phyloP scores from a whole-genome alignment of 2,329 filamentous ascomycete genomes.

The Penicillium sp. region DNA sequence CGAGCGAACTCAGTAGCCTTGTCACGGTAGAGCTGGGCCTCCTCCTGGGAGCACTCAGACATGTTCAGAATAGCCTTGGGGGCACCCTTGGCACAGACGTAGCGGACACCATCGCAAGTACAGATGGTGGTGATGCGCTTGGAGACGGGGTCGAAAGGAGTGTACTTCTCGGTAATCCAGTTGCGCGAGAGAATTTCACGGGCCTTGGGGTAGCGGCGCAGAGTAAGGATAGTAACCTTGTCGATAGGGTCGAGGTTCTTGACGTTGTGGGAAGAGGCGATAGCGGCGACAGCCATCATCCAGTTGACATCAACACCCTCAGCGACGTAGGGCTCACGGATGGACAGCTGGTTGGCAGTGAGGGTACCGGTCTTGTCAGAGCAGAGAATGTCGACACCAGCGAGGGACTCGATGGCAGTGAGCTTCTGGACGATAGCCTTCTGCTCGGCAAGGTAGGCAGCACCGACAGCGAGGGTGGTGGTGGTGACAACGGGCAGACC shows the following conservation, averaged over 20 bases:
- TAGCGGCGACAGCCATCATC: slow-evolving; percentile 79
- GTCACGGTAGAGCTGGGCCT: slow-evolving; percentile 64
- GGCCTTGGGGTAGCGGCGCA: slow-evolving; percentile 74
- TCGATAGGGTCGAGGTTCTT: slow-evolving; percentile 76
- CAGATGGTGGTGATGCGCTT: slow-evolving; percentile 74
- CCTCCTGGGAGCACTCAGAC: slow-evolving; percentile 65
- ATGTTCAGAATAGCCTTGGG: slow-evolving; percentile 72
- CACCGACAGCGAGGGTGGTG: slow-evolving; percentile 73
- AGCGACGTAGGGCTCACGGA: slow-evolving; percentile 73
- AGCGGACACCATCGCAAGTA: slow-evolving; percentile 67
- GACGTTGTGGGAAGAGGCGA: slow-evolving; percentile 75
- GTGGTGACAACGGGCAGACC: slow-evolving; percentile 77
- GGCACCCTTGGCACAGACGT: slow-evolving; percentile 73
- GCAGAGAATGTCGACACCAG: slow-evolving; percentile 73
- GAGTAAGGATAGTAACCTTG: slow-evolving; percentile 73
- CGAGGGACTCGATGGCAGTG: slow-evolving; percentile 73
- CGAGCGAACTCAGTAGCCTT: slow-evolving; percentile 74
- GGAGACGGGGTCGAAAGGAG: slow-evolving; percentile 69
- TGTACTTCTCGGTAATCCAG: slow-evolving; percentile 76
- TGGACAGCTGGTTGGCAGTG: slow-evolving; percentile 61
- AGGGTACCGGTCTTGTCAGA: slow-evolving; percentile 80
- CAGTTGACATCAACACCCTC: slow-evolving; percentile 77
- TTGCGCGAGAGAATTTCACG: slow-evolving; percentile 72
- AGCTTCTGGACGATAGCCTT: slow-evolving; percentile 79
- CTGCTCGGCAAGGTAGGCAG: slow-evolving; percentile 73